Percentiles rank a stretch among this genome's conserved stretches.
Conservation (phyloP, 257 asterid genomes). For the Verbena officinalis region DNA sequence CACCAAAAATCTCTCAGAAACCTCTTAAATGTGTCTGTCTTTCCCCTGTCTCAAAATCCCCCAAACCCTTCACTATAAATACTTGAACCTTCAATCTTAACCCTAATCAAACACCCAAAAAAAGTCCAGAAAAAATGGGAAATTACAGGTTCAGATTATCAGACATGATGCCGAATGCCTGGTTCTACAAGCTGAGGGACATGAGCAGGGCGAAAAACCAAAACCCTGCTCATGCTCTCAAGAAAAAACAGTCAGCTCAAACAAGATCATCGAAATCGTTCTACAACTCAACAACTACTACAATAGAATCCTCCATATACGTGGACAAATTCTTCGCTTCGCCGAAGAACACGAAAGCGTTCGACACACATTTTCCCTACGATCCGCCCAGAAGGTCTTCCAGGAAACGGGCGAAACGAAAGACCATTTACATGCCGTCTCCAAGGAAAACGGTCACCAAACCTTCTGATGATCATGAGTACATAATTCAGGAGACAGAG, state of each 20-base stretch:
- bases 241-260: conserved; percentile 40
- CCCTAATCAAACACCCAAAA: background rate
- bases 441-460: conserved; percentile 36
- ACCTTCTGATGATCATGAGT: conserved; percentile 8
- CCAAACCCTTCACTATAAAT: conserved; percentile 20
- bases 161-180: conserved; percentile 92
- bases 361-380: conserved; percentile 38
- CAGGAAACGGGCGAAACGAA: conserved; percentile 50
- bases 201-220: conserved; percentile 66
- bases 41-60: no score
- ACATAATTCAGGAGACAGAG: conserved; percentile 17
- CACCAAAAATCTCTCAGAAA: no score
- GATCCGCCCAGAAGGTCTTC: conserved; percentile 61
- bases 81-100: background rate
- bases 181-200: conserved; percentile 93
- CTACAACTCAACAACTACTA: conserved; percentile 50
- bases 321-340: conserved; percentile 29
- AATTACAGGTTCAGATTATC: conserved; percentile 79
- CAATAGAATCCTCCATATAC: conserved; percentile 32
- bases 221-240: conserved; percentile 32
- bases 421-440: conserved; percentile 76
- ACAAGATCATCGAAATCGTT: conserved; percentile 46
- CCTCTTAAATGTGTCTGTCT: no score
- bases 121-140: conserved; percentile 46
- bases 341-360: conserved; percentile 34